Base-by-base conservation (phyloP, 2,329 filamentous ascomycete species). In the Talaromyces amestolkiae region DNA sequence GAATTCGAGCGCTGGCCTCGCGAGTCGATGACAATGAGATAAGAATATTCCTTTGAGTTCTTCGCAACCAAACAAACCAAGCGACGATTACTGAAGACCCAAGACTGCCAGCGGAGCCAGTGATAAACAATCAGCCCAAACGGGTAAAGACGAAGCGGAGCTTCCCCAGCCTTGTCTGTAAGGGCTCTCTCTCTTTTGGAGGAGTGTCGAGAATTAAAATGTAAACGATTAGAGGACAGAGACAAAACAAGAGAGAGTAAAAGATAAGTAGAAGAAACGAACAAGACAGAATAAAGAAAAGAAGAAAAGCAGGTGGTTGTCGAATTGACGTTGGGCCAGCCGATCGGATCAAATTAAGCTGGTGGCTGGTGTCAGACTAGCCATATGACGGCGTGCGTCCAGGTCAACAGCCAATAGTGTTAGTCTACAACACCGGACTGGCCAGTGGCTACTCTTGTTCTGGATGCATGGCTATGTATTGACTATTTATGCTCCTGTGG, bases 221-320 rank as follows among this genome's bases (percentile, higher is more conserved):
- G 13, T 31, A 31, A 31, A 31, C 5, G 13, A 37, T 11, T 37
- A 37, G 13, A 37, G 9, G 1, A 7, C 13, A 19, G 15, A n/a
- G 9, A 54, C 6, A 54, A 33, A 0, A 35, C 4, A 54, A n/a
- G 31, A 19, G n/a, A 62, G 33, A 37, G 13, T n/a, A 19, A 11
- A n/a, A 64, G 8, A 24, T 27, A 27, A 15, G 22, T 33, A 15
- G 31, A 49, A 47, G 41, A 49, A 43, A 4, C 15, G 24, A n/a
- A 49, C 13, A 58, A 51, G 39, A 58, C 13, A 41, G 31, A 24
- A 51, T 33, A 47, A 24, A 71, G 68, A 66, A 62, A 65, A 65
- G 49, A 49, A 53, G 67, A 69, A 70, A 73, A 69, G 64, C 68
- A 66, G 73, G 73, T 74, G 72, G 73, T 56, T 56, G 51, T 54